These are phyloP conservation scores for Gossypium davidsonii DNA, from an alignment of 441 rosid genomes.

Conservation along the genomic window DNA sequence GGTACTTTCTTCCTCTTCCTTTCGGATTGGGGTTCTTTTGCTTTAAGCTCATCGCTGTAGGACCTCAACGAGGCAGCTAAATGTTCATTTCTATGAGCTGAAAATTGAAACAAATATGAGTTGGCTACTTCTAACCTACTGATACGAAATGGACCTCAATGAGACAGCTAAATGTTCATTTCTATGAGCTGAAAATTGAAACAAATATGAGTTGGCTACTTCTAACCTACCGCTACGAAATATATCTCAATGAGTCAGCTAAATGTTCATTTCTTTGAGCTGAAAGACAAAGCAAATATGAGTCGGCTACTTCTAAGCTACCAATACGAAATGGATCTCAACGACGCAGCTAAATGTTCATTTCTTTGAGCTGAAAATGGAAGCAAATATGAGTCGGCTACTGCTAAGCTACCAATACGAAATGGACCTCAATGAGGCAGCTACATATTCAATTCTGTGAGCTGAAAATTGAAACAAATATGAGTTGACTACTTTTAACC, in stretches of 20 bases:
- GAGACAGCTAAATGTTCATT: conserved; percentile 29
- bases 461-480: conserved; percentile 32
- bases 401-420: background rate
- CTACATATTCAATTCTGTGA: conserved; percentile 52
- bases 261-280: conserved; percentile 65
- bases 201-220: background rate
- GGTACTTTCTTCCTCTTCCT: conserved; percentile 66
- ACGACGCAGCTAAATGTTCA: conserved; percentile 30
- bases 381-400: background rate
- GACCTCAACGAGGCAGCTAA: conserved; percentile 52
- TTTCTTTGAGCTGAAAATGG: background rate
- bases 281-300: conserved; percentile 24
- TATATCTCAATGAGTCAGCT: too few relatives aligned
- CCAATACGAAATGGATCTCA: conserved; percentile 32
- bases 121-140: background rate
- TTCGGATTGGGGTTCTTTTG: conserved; percentile 61
- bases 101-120: conserved; percentile 14
- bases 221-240: background rate
- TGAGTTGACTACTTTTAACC: background rate
- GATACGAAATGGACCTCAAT: conserved; percentile 33
- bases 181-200: background rate
- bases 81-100: conserved; percentile 77
- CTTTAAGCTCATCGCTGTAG: conserved; percentile 51
- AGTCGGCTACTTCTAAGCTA: background rate
- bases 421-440: background rate